Base-by-base conservation (phyloP, 2,329 filamentous ascomycete species). In the Ampelomyces quisqualis region DNA sequence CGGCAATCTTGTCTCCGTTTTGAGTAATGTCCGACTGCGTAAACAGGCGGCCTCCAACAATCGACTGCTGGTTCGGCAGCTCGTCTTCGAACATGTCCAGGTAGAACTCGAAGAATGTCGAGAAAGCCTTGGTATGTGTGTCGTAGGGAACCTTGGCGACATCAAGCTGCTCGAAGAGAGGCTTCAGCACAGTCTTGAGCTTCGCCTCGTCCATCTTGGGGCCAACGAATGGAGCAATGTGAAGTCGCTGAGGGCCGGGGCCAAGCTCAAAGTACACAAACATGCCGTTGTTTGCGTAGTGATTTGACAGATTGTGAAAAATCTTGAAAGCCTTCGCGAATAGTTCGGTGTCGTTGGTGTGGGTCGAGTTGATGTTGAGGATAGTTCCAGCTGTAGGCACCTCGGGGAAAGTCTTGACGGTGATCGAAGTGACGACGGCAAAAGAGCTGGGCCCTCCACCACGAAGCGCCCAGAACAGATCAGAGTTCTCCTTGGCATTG, bases 381-480 rank as follows among this genome's bases (percentile, higher is more conserved):
- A 59, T 65, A 2, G 60, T 62, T 15, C 58, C 63, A 10, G 64
- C 62, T 7, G 55, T 54, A 1, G 60, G 60, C 4, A 67, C 31
- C 26, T 67, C 64, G 2, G 64, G 63, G 48, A 57, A 60, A 1
- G 51, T 66, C 50, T 67, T 68, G 19, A 59, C 62, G 4, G 62
- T 68, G 27, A 66, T 49, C 3, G 57, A 52, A 5, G 53, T 52
- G 5, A 67, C 57, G 5, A 65, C 56, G 9, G 58, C 64, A 30
- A 62, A 67, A 1, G 61, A 52, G 17, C 55, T 51, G 2, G 62
- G 62, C 15, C 64, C 64, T 14, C 63, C 64, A 9, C 64, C 64
- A 38, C 62, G 64, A 8, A 67, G 50, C 7, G 62, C 64, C 62
- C 62, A 67, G 46, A 62, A 71, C 3, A 71, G 59, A 34, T 70